Evolutionary conservation across 805 yeast genomes (phyloP), one percentile per base, ranked within the genome.

Genomic region (Komagataella kurtzmanii): DNA sequence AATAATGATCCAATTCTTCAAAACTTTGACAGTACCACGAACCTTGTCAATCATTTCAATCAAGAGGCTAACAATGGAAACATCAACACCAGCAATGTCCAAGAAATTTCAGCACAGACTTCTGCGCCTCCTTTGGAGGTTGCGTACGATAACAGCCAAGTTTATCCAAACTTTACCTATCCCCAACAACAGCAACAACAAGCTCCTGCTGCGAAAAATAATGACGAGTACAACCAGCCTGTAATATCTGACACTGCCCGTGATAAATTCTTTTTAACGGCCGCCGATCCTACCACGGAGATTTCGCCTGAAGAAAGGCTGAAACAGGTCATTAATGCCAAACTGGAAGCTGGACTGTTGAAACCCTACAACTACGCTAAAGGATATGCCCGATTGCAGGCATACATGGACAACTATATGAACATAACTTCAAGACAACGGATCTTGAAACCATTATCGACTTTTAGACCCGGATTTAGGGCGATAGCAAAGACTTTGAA

Each of bases 221-320:
- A 17, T 24, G 47, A 45, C 7, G 47, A 45, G 21, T 44, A 23
- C 19, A 49, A 51, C 23, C 46, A 45, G 24, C 67, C 71, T 4
- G 59, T 60, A 45, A 72, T 79, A 3, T 77, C 83, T 0, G 91
- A 86, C 52, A 81, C 93, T 2, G 96, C 97, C 1, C 76, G 88
- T 56, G 97, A 90, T 63, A 89, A 89, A 65, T 91, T 91, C 67
- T 90, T 91, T 69, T 69, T 91, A 49, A 91, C 97, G 0, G 98
- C 98, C 0, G 97, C 97, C 0, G 98, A 91, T 64, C 98, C 98
- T 4, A 86, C 96, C 0, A 88, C 91, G 2, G 97, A 88, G 57
- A 84, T 86, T 44, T 86, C 96, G 0, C 96, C 97, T 0, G 97
- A 90, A 61, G 97, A 89, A 62, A 75, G 97, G 54, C 72, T 91